Evolutionary conservation across 2,329 filamentous ascomycete genomes (phyloP).

Genomic region (Leptographium procerum): DNA sequence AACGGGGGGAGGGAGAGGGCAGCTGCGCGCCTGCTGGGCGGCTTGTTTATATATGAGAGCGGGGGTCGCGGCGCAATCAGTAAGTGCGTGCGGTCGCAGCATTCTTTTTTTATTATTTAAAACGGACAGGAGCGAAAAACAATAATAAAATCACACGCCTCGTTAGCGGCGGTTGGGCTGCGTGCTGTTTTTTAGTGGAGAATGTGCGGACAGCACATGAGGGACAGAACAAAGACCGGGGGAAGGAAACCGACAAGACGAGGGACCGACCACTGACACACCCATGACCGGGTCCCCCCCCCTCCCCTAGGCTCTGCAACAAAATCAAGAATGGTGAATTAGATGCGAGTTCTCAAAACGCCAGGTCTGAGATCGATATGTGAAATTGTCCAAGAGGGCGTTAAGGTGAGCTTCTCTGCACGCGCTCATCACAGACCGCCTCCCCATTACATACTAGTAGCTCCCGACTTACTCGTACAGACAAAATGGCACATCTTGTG

Average conservation of each 20-base stretch:
- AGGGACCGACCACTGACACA: background rate
- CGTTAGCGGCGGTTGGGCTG: constrained; percentile 4
- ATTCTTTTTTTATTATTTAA: constrained; percentile 3
- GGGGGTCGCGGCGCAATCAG: constrained; percentile 46
- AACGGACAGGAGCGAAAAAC: background rate
- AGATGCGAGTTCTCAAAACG: background rate
- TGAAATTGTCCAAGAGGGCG: background rate
- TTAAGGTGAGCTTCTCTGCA: background rate
- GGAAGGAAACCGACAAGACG: background rate
- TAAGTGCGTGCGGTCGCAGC: constrained; percentile 19
- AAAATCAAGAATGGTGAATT: background rate
- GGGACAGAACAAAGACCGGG: background rate
- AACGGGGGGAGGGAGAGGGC: constrained; percentile 28
- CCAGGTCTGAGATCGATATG: background rate
- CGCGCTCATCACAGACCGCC: background rate
- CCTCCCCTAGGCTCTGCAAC: background rate
- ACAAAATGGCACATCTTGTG: background rate
- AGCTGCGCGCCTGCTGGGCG: constrained; percentile 39
- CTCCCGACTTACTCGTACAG: background rate
- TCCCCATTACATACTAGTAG: too few species aligned
- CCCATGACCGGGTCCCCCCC: background rate
- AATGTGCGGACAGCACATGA: background rate
- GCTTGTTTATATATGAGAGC: constrained; percentile 49
- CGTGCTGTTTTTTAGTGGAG: constrained; percentile 3
- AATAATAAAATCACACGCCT: constrained; percentile 14